Base-by-base conservation (phyloP, 371 early-diverging fungal species). In the Syncephalastrum sp. region DNA sequence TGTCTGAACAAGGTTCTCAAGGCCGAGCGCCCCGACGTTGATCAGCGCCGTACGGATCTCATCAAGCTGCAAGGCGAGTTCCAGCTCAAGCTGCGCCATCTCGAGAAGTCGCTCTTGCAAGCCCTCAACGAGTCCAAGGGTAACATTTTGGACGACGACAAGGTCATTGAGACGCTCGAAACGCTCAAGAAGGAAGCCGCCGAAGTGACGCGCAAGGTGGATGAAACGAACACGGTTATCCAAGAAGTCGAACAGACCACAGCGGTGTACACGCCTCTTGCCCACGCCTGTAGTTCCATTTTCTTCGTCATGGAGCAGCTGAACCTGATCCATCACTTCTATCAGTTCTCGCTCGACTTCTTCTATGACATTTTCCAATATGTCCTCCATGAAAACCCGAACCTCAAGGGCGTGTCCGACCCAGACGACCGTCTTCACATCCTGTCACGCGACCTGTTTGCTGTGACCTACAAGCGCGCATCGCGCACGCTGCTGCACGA, bases 261-360 rank as follows among this genome's bases (percentile, higher is more conserved):
- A 1, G 85, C 85, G 3, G 79, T 88, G 8, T 99, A 95, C 65
- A 91, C 93, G 4, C 97, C 98, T 3, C 64, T 98, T 55, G 98
- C 99, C 0, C 84, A 90, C 60, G 84, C 94, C 10, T 94, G 95
- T 82, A 89, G 93, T 56, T 88, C 92, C 5, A 89, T 98, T 54
- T 99, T 92, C 85, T 98, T 98, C 75, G 86, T 89, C 33, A 89
- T 98, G 85, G 99, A 99, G 60, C 96, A 96, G 63, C 83, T 99
- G 51, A 82, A 91, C 56, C 69, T 83, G 51, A 69, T 98, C 48
- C 83, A 98, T 59, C 90, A 92, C 72, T 97, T 96, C 75, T 99
- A 99, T 69, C 97, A 97, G 74, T 97, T 99, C 81, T 96, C 99
- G 19, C 87, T 99, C 46, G 94, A 93, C 63, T 97, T 94, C 77